A percentile compares a stretch with the other conserved stretches of the same genome.
phyloP scores from a whole-genome alignment of 352 stramenopile genomes.

The Phytophthora sansomeana region DNA sequence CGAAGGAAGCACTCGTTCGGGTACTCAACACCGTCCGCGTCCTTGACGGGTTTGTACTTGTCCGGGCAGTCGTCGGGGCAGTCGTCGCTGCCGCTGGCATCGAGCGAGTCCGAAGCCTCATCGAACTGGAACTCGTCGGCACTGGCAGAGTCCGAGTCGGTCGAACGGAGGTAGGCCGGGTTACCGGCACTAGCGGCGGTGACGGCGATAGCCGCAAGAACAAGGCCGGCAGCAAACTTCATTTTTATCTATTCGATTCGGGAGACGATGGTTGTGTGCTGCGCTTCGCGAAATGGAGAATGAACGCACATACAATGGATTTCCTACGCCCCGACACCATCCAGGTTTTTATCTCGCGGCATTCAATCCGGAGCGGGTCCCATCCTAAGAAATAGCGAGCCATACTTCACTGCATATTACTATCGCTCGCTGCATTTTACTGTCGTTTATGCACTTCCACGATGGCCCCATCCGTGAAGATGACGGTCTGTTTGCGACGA shows the following conservation, averaged over 20 bases:
- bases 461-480: slow-evolving; percentile 31
- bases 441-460: slow-evolving; percentile 30
- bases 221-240: slow-evolving; percentile 32
- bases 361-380: slow-evolving; percentile 34
- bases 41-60: slow-evolving; percentile 38
- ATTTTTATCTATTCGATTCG: slow-evolving; percentile 31
- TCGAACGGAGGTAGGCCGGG: slow-evolving; percentile 20
- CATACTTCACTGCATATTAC: slow-evolving; percentile 29
- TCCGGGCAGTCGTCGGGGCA: slow-evolving; percentile 38
- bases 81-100: slow-evolving; percentile 11
- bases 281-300: slow-evolving; percentile 38
- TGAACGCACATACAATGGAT: slow-evolving; percentile 19
- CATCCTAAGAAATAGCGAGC: slow-evolving; percentile 25
- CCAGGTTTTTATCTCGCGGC: slow-evolving; percentile 26
- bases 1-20: slow-evolving; percentile 39
- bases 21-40: slow-evolving; percentile 35
- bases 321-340: slow-evolving; percentile 14
- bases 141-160: slow-evolving; percentile 5
- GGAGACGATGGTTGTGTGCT: slow-evolving; percentile 11
- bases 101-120: slow-evolving; percentile 9
- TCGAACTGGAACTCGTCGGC: slow-evolving; percentile 21
- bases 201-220: slow-evolving; percentile 36
- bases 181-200: slow-evolving; percentile 25
- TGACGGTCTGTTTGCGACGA: slow-evolving; percentile 37
- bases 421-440: slow-evolving; percentile 24